Conservation (phyloP, 1,139 yeast genomes). For the Magnusiomyces suaveolens region DNA sequence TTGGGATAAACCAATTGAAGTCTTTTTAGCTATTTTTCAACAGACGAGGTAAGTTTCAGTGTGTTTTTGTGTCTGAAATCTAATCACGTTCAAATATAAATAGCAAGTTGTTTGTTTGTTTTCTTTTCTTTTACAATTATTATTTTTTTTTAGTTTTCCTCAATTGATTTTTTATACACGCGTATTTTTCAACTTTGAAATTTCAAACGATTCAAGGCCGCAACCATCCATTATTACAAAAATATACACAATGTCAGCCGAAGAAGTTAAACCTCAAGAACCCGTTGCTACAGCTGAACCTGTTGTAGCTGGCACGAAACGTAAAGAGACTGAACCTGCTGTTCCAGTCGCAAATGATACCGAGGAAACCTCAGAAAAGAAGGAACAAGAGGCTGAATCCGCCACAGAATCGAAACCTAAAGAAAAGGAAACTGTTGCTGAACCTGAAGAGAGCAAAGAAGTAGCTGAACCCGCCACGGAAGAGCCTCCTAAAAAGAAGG, state of each 20-base stretch:
- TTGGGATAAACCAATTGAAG: too few species aligned
- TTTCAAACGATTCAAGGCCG: not conserved
- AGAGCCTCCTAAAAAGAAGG: slow-evolving; percentile 3
- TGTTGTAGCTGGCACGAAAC: slow-evolving; percentile 5
- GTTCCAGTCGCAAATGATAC: not conserved
- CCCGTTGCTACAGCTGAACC: slow-evolving; percentile 5
- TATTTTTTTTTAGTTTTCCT: too few species aligned
- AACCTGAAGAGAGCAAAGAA: slow-evolving; percentile 10
- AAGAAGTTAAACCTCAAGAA: slow-evolving; percentile 12
- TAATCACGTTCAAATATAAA: too few species aligned
- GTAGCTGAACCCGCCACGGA: slow-evolving; percentile 5
- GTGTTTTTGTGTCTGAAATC: too few species aligned
- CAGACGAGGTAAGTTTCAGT: too few species aligned
- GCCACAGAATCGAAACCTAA: not conserved
- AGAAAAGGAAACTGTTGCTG: not conserved
- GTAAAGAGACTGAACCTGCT: slow-evolving; percentile 2
- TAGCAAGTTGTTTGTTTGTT: too few species aligned
- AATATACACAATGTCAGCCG: slow-evolving; percentile 14
- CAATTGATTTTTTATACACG: too few species aligned
- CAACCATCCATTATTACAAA: not conserved
- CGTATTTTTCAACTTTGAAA: too few species aligned
- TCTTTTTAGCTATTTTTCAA: too few species aligned
- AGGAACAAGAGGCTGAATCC: not conserved
- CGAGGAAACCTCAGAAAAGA: not conserved
- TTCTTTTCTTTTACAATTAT: too few species aligned